Evolutionary conservation across 1,284 basidiomycete genomes (phyloP).

Genomic region (Cystobasidium sp.): DNA sequence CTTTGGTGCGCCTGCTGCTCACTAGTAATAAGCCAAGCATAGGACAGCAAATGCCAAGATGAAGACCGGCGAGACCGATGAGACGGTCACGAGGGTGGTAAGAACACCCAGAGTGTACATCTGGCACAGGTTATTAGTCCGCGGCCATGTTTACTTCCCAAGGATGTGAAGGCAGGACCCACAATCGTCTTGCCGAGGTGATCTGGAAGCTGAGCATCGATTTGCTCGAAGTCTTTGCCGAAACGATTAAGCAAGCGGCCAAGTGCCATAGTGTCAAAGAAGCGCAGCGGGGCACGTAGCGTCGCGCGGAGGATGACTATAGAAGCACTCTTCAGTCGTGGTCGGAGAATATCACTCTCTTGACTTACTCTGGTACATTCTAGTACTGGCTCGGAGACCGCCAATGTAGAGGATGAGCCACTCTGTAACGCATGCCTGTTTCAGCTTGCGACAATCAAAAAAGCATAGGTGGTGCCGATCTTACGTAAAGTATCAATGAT

Average conservation of each 20-base stretch:
- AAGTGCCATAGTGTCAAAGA: conserved; percentile 89
- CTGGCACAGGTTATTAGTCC: conserved; percentile 52
- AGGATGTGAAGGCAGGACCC: not conserved
- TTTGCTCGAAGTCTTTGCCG: conserved; percentile 90
- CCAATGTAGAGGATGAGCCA: conserved; percentile 52
- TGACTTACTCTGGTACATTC: conserved; percentile 47
- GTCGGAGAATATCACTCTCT: not conserved
- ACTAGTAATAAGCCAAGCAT: conserved; percentile 47
- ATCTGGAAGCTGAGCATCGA: conserved; percentile 83
- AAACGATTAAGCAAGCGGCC: conserved; percentile 67
- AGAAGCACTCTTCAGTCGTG: not conserved
- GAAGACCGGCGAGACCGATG: conserved; percentile 56
- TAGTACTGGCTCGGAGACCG: conserved; percentile 47
- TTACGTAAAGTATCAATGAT: conserved; percentile 51
- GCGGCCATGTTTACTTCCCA: not conserved
- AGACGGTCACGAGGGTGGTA: conserved; percentile 76
- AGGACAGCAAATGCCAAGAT: conserved; percentile 50
- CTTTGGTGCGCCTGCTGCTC: not conserved
- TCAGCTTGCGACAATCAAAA: not conserved
- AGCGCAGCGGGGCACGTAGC: conserved; percentile 86
- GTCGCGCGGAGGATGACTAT: conserved; percentile 73
- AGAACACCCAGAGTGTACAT: conserved; percentile 60
- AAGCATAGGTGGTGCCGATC: conserved; percentile 5
- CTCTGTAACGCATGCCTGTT: conserved; percentile 14
- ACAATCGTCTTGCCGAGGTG: conserved; percentile 73